Conservation (phyloP, 192 early-diverging fungal genomes). For the Coemansia sp. region DNA sequence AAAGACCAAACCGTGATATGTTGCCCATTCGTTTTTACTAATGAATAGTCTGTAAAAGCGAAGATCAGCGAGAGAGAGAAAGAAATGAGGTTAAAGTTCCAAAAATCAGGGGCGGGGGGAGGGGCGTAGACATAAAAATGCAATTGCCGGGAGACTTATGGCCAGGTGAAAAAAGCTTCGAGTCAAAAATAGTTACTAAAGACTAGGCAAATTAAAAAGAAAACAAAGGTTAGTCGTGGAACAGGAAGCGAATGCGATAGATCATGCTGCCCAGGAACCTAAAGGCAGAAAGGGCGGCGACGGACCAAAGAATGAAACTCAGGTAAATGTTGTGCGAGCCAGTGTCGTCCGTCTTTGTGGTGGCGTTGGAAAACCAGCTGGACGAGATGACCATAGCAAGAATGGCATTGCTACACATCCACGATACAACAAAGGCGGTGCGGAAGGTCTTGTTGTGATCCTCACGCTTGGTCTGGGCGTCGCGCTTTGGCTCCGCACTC, state of each 20-base stretch:
- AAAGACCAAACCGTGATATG: conserved; percentile 4
- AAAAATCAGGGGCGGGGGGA: no score
- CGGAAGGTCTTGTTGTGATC: conserved; percentile 89
- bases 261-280: conserved; percentile 72
- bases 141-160: background rate
- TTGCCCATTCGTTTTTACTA: background rate
- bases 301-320: conserved; percentile 85
- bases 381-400: conserved; percentile 72
- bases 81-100: no score
- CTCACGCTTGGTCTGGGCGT: conserved; percentile 81
- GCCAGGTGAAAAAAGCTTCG: background rate
- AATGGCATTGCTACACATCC: conserved; percentile 83
- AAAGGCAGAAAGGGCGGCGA: conserved; percentile 66
- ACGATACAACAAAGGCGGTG: conserved; percentile 74
- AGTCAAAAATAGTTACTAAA: background rate
- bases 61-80: no score
- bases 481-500: conserved; percentile 47
- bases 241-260: conserved; percentile 66
- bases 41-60: no score
- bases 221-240: conserved; percentile 29
- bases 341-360: conserved; percentile 29
- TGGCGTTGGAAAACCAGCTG: conserved; percentile 45
- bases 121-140: no score
- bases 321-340: conserved; percentile 72
- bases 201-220: background rate